Percentiles rank a stretch among this genome's conserved stretches.
phyloP scores from a whole-genome alignment of 768 basidiomycete genomes.

The Trametes maxima region DNA sequence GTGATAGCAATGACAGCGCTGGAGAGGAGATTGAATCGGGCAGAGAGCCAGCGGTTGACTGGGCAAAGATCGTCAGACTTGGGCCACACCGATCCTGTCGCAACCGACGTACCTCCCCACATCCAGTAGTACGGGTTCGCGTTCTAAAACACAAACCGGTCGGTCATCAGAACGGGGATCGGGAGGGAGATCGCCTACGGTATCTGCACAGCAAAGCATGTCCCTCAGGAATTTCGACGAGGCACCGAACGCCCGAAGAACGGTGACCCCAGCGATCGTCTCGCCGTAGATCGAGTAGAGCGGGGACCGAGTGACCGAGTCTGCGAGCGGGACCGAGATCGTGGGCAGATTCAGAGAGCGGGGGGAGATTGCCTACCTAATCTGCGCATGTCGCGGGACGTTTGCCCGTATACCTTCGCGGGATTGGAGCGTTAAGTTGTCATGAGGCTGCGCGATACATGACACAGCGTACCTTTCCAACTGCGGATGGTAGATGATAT shows the following conservation, averaged over 20 bases:
- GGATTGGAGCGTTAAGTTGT: constrained; percentile 75
- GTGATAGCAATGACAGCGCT: constrained; percentile 72
- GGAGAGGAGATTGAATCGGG: constrained; percentile 84
- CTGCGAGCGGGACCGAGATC: constrained; percentile 25
- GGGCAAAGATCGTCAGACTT: constrained; percentile 2
- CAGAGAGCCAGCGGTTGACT: constrained; percentile 92
- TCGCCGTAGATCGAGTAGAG: constrained; percentile 55
- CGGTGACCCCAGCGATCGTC: constrained; percentile 53
- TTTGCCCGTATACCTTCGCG: constrained; percentile 70
- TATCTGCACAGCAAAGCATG: constrained; percentile 82
- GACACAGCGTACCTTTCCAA: constrained; percentile 41
- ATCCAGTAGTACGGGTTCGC: constrained; percentile 87
- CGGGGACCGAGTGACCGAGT: constrained; percentile 50
- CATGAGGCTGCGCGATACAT: constrained; percentile 76
- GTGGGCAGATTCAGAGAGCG: constrained; percentile 25
- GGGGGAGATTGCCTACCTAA: constrained; percentile 49
- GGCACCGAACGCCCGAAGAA: constrained; percentile 84
- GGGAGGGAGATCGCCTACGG: constrained; percentile 46
- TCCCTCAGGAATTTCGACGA: constrained; percentile 84
- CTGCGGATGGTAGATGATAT: constrained; percentile 42
- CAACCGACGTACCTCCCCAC: constrained; percentile 67
- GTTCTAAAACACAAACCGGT: constrained; percentile 40
- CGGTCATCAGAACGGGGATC: constrained; percentile 18
- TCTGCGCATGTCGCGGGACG: constrained; percentile 83
- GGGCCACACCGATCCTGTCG: not conserved